Percentiles rank a stretch among this genome's conserved stretches.
Conservation (phyloP, 169 alveolate genomes). For the Condylostoma magnum region DNA sequence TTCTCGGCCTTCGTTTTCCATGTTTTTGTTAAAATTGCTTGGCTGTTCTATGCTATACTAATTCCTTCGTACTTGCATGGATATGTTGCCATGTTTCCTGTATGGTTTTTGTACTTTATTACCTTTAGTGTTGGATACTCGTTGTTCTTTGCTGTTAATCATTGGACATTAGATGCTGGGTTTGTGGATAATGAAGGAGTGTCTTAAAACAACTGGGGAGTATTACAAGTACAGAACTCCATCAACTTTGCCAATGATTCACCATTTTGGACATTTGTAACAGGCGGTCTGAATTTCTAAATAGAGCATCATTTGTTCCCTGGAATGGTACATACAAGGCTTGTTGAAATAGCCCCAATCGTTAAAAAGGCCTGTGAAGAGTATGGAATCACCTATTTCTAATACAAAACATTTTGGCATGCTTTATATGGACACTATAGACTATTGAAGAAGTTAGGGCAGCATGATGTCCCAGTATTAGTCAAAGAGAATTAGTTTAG, state of each 20-base stretch:
- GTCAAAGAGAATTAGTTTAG: not conserved
- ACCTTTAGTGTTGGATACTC: constrained; percentile 48
- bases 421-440: constrained; percentile 11
- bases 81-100: constrained; percentile 38
- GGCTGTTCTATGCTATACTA: constrained; percentile 40
- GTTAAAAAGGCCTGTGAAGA: constrained; percentile 28
- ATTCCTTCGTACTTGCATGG: constrained; percentile 40
- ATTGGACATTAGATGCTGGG: constrained; percentile 64
- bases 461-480: no score
- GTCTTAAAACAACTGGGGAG: constrained; percentile 62
- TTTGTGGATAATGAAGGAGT: constrained; percentile 49
- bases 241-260: constrained; percentile 54
- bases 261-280: constrained; percentile 45
- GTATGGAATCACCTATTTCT: constrained; percentile 5
- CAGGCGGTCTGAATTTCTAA: constrained; percentile 63
- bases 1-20: constrained; percentile 27
- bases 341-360: constrained; percentile 7
- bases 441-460: constrained; percentile 5
- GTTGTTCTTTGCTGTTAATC: constrained; percentile 61
- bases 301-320: constrained; percentile 40
- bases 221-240: constrained; percentile 53
- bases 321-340: constrained; percentile 13
- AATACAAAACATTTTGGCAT: constrained; percentile 5
- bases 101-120: constrained; percentile 40
- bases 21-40: constrained; percentile 36